Evolutionary conservation across 306 rosid genomes (phyloP).

Genomic region (Coriaria nepalensis): DNA sequence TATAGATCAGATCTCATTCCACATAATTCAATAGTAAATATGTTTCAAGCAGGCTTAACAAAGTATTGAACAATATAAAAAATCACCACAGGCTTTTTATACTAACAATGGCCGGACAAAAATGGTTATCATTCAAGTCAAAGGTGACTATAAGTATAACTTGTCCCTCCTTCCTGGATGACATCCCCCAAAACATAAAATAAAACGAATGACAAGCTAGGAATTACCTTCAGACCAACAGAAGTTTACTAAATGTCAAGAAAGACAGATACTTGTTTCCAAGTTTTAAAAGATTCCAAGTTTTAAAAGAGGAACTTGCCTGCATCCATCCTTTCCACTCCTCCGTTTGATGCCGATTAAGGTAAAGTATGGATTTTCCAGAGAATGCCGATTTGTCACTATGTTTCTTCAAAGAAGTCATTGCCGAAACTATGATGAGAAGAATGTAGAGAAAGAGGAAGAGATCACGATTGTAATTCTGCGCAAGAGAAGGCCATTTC

Average conservation of each 20-base stretch:
- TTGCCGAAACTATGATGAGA: slow-evolving; percentile 75
- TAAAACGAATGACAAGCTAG: too few relatives aligned
- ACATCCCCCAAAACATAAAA: neutral
- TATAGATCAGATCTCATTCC: too few relatives aligned
- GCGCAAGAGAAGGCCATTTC: slow-evolving; percentile 17
- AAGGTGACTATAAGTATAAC: neutral
- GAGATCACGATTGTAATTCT: slow-evolving; percentile 89
- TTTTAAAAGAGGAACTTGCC: slow-evolving; percentile 39
- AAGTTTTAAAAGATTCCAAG: slow-evolving; percentile 7
- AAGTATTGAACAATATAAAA: slow-evolving; percentile 1
- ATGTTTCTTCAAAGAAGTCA: slow-evolving; percentile 93
- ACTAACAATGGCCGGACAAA: neutral
- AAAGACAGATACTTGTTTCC: slow-evolving; percentile 3
- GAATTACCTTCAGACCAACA: neutral
- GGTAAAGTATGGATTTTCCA: slow-evolving; percentile 72
- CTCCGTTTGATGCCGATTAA: slow-evolving; percentile 95
- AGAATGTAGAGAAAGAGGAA: slow-evolving; percentile 83
- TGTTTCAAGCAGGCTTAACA: too few relatives aligned
- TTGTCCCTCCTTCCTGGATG: neutral
- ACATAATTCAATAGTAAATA: too few relatives aligned
- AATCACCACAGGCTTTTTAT: neutral
- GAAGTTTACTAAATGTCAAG: neutral
- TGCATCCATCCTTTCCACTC: slow-evolving; percentile 99
- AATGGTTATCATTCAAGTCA: neutral
- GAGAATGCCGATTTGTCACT: slow-evolving; percentile 63